Evolutionary conservation across 371 early-diverging fungal genomes (phyloP).

Genomic region (Parasitella parasitica): DNA sequence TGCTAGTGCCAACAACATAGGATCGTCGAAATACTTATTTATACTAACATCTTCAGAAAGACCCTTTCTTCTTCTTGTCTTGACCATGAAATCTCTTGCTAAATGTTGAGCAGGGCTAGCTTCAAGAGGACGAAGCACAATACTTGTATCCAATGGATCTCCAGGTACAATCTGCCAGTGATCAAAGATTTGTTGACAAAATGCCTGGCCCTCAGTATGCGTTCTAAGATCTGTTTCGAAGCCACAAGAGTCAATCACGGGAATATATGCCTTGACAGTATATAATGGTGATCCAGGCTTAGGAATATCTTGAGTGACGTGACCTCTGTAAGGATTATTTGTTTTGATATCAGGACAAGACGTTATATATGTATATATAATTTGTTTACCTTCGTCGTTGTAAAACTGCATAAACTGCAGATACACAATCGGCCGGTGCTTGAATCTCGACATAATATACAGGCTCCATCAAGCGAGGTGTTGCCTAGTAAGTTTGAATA

Average conservation of each 20-base stretch:
- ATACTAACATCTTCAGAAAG: slow-evolving; percentile 91
- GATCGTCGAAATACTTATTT: slow-evolving; percentile 95
- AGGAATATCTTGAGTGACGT: slow-evolving; percentile 94
- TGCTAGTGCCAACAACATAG: slow-evolving; percentile 70
- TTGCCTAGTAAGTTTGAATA: slow-evolving; percentile 54
- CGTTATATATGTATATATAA: neutral
- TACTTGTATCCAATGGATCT: slow-evolving; percentile 90
- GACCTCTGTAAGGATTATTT: slow-evolving; percentile 64
- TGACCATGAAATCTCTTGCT: slow-evolving; percentile 97
- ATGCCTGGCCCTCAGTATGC: slow-evolving; percentile 96
- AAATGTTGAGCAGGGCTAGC: slow-evolving; percentile 83
- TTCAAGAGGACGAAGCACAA: slow-evolving; percentile 88
- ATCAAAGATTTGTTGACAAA: slow-evolving; percentile 94
- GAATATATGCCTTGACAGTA: slow-evolving; percentile 91
- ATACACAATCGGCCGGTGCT: slow-evolving; percentile 94
- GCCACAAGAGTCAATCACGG: slow-evolving; percentile 94
- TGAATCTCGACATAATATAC: slow-evolving; percentile 95
- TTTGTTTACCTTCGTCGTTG: slow-evolving; percentile 74
- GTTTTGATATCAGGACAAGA: neutral
- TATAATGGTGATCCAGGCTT: slow-evolving; percentile 95
- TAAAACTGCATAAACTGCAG: slow-evolving; percentile 93
- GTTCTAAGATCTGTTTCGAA: slow-evolving; percentile 96
- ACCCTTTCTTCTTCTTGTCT: slow-evolving; percentile 94
- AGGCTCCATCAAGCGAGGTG: slow-evolving; percentile 98
- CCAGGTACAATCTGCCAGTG: slow-evolving; percentile 98